phyloP scores from a whole-genome alignment of 139 green algal genomes.

The Desmodesmus armatus region DNA sequence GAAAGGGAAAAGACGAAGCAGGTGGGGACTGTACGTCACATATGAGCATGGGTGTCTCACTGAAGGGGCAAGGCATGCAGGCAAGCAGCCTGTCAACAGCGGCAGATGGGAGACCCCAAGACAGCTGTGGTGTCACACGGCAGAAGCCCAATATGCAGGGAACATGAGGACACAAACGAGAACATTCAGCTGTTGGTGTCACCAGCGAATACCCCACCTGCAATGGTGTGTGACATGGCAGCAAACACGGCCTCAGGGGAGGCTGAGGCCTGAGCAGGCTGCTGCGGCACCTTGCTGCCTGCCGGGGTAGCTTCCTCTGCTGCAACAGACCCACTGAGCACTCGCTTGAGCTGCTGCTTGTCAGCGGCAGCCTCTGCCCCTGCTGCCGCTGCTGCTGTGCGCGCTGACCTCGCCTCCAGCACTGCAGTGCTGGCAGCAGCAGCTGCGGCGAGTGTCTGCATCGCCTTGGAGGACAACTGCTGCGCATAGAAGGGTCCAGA shows the following conservation, averaged over 20 bases:
- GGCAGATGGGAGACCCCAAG: too few species aligned
- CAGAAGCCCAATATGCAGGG: too few species aligned
- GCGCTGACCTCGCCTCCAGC: not conserved
- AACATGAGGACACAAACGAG: too few species aligned
- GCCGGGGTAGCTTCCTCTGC: too few species aligned
- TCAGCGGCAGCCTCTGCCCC: not conserved
- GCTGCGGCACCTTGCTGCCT: slow-evolving; percentile 21
- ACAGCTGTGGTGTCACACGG: too few species aligned
- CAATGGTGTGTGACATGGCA: slow-evolving; percentile 31
- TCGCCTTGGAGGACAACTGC: slow-evolving; percentile 27
- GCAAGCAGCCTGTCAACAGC: too few species aligned
- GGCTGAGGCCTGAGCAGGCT: not conserved
- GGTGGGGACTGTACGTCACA: too few species aligned
- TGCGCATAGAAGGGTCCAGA: slow-evolving; percentile 20
- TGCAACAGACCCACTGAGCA: not conserved
- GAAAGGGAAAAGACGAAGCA: too few species aligned
- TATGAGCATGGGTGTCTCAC: too few species aligned
- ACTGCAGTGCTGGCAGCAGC: not conserved
- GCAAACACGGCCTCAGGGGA: slow-evolving; percentile 4
- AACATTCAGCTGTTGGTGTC: not conserved
- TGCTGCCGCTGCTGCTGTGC: not conserved
- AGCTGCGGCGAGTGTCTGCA: not conserved
- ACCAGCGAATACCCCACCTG: slow-evolving; percentile 25
- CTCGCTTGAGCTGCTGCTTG: not conserved
- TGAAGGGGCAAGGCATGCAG: too few species aligned